Evolutionary conservation across 139 green algal species (phyloP).

Genomic region (Nannochloris sp.): DNA sequence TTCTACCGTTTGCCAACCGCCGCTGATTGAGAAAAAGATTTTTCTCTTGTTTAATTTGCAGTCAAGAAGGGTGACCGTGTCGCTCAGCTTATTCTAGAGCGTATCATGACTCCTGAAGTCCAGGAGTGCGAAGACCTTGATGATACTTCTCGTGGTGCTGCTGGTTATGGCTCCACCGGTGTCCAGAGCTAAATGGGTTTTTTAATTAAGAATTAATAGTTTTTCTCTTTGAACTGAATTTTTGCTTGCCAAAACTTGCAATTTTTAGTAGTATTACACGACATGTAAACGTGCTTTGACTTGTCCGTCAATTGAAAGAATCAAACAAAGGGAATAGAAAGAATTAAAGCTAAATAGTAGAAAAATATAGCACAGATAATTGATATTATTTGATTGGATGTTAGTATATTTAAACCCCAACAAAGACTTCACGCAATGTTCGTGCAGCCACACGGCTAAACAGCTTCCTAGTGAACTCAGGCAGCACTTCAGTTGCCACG

Average conservation of each 20-base stretch:
- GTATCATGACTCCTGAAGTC: conserved; percentile 89
- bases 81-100: conserved; percentile 94
- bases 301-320: background rate
- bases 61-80: conserved; percentile 82
- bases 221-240: too few species aligned
- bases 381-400: too few species aligned
- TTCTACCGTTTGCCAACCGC: background rate
- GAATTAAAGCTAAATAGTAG: background rate
- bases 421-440: conserved; percentile 65
- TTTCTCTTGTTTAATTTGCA: conserved; percentile 27
- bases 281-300: too few species aligned
- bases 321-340: background rate
- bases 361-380: too few species aligned
- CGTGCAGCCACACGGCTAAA: conserved; percentile 58
- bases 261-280: too few species aligned
- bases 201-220: background rate
- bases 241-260: too few species aligned
- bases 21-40: background rate
- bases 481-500: conserved; percentile 74
- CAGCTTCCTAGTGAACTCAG: conserved; percentile 56
- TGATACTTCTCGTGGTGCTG: conserved; percentile 75
- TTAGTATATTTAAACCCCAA: conserved; percentile 4
- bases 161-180: conserved; percentile 93
- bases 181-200: conserved; percentile 34
- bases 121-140: conserved; percentile 87